Percentiles rank a stretch among this genome's conserved stretches.
Conservation (phyloP, 768 basidiomycete genomes). For the Panus rudis region DNA sequence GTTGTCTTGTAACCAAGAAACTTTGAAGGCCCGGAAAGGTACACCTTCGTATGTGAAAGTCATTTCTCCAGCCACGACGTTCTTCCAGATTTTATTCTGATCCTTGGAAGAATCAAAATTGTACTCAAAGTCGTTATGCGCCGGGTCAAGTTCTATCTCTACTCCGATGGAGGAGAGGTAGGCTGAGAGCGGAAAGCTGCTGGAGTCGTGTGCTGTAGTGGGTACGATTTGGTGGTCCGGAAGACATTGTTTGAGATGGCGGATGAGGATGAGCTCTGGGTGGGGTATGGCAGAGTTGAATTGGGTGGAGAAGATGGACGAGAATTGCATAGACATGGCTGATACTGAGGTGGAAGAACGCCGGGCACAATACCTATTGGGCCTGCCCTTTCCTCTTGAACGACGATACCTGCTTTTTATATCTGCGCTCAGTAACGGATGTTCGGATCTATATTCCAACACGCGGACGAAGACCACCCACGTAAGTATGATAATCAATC, state of each 20-base stretch:
- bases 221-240: conserved; percentile 3
- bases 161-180: conserved; percentile 4
- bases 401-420: too few relatives aligned
- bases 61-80: conserved; percentile 2
- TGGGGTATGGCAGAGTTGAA: conserved; percentile 4
- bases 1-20: conserved; percentile 3
- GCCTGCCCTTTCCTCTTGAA: too few relatives aligned
- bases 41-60: conserved; percentile 7
- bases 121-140: conserved; percentile 2
- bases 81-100: not conserved
- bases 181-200: conserved; percentile 1
- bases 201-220: not conserved
- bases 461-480: too few relatives aligned
- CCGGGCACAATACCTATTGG: too few relatives aligned
- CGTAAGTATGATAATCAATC: too few relatives aligned
- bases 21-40: conserved; percentile 8
- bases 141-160: not conserved
- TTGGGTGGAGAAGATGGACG: conserved; percentile 1
- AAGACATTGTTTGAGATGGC: conserved; percentile 2
- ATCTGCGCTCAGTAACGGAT: too few relatives aligned
- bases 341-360: too few relatives aligned
- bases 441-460: too few relatives aligned
- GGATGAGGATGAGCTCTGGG: conserved; percentile 10
- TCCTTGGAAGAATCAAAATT: conserved; percentile 1
- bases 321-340: too few relatives aligned